Conservation (phyloP, 768 basidiomycete genomes). For the Mrakia frigida region DNA sequence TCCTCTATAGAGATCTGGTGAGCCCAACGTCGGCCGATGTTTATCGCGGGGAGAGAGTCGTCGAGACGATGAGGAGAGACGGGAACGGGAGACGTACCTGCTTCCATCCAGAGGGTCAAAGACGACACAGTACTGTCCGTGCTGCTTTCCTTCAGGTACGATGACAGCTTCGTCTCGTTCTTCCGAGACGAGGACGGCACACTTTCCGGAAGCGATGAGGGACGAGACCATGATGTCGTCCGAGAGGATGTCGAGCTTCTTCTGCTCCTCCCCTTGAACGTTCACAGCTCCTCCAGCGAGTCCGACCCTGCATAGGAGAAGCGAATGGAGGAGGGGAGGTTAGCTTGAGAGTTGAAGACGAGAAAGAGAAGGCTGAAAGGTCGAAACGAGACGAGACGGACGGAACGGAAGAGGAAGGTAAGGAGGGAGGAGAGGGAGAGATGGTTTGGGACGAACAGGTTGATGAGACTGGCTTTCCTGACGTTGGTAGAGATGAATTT, state of each 20-base stretch:
- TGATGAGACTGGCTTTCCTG: conserved; percentile 91
- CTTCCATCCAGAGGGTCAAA: conserved; percentile 96
- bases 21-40: neutral
- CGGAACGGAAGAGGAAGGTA: neutral
- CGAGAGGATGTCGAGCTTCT: conserved; percentile 90
- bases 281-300: conserved; percentile 95
- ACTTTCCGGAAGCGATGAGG: conserved; percentile 91
- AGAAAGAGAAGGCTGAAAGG: neutral
- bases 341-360: neutral
- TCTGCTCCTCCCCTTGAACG: conserved; percentile 97
- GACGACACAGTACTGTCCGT: conserved; percentile 91
- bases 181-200: conserved; percentile 92
- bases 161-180: conserved; percentile 78
- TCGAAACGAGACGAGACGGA: neutral
- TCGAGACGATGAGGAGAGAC: neutral
- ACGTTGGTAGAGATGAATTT: conserved; percentile 98
- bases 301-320: conserved; percentile 65
- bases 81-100: conserved; percentile 45
- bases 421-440: too few species aligned
- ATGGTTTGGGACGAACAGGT: conserved; percentile 60
- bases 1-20: neutral
- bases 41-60: neutral
- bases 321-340: neutral
- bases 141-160: conserved; percentile 71
- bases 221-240: conserved; percentile 99